Base-by-base conservation (phyloP, 805 yeast species). In the Hanseniaspora lachancei region DNA sequence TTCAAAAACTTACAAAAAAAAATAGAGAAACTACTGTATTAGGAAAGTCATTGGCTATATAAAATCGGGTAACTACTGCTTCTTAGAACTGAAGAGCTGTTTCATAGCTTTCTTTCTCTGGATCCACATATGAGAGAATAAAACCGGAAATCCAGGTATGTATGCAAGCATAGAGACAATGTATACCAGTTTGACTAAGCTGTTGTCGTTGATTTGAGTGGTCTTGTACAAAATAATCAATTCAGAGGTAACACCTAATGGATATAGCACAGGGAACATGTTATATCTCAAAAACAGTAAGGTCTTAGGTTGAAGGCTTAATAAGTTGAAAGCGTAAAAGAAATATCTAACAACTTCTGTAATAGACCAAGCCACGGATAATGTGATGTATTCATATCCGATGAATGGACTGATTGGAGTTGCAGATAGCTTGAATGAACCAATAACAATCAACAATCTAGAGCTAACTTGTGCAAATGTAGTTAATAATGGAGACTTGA, bases 301-400 rank as follows among this genome's bases (percentile, higher is more conserved):
- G 29, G 12, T 5, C 23, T 53, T 53, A 7, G 32, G 20, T 21
- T 53, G 41, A 76, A 83, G 77, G 20, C 81, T 77, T 61, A 91
- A 73, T 46, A 68, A 57, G 10, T 65, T 62, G 57, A 58, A 66
- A 49, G 63, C 68, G 66, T 93, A 95, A 72, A 80, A 93, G 44
- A 87, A 77, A 70, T 93, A 93, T 67, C 98, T 77, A 57, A 89
- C 82, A 47, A 87, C 76, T 69, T 93, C 98, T n/a, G 97, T 87
- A 54, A 86, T 63, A n/a, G 93, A 80, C 98, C 98, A 93, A 13
- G 96, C 89, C 46, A 80, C 62, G 48, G 81, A 74, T 67, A 91
- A 76, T 1, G 91, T 73, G 57, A 81, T 69, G 68, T 84, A 89
- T 16, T 78, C 80, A 73, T 60, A 74, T 1, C 55, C 55, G 15